Conservation (phyloP, 1,284 basidiomycete species). For the Ustilago sp. region DNA sequence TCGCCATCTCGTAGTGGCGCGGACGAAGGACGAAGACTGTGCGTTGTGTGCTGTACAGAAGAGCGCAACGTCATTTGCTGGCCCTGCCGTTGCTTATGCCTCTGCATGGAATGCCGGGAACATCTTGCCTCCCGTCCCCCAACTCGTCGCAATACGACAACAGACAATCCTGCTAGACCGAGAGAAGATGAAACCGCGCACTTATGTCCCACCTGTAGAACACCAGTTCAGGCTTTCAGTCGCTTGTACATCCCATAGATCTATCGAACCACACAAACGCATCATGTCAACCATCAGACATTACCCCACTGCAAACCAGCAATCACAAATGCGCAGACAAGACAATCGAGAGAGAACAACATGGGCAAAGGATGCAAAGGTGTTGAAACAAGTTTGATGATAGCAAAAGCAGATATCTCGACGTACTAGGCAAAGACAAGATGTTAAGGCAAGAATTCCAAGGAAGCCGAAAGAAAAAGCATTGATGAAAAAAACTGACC, state of each 20-base stretch:
- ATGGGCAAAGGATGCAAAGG: no score
- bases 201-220: conserved; percentile 61
- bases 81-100: conserved; percentile 67
- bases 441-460: conserved; percentile 2
- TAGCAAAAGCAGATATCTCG: background rate
- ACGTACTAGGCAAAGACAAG: background rate
- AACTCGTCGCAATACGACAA: conserved; percentile 12
- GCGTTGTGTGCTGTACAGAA: conserved; percentile 45
- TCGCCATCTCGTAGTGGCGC: background rate
- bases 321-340: no score
- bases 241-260: conserved; percentile 56
- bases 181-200: conserved; percentile 26
- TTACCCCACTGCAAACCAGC: no score
- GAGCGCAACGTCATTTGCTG: conserved; percentile 63
- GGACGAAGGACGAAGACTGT: conserved; percentile 39
- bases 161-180: background rate
- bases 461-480: background rate
- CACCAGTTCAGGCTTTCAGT: conserved; percentile 58
- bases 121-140: conserved; percentile 56
- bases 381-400: background rate
- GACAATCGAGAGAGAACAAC: no score
- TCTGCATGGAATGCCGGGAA: conserved; percentile 65
- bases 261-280: background rate
- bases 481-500: conserved; percentile 10
- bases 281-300: background rate